Conservation (phyloP, 2,329 filamentous ascomycete genomes). For the Cytospora chrysosperma region DNA sequence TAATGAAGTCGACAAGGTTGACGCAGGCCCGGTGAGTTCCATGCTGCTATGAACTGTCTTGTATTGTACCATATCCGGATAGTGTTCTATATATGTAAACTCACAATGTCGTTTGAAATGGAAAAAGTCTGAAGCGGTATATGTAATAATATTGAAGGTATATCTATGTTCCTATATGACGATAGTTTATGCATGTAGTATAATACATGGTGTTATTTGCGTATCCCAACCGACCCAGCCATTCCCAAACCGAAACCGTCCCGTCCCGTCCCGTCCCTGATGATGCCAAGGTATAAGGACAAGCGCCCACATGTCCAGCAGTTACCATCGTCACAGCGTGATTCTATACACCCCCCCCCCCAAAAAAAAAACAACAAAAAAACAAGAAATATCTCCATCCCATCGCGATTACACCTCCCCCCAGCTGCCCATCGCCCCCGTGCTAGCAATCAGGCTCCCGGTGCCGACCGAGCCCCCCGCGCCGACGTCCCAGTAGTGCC, state of each 20-base stretch:
- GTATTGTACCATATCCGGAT: too few relatives aligned
- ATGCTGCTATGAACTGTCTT: too few relatives aligned
- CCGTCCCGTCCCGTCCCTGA: not conserved
- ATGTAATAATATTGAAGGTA: slow-evolving; percentile 9
- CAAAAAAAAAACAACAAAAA: too few relatives aligned
- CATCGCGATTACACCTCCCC: slow-evolving; percentile 70
- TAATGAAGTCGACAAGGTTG: too few relatives aligned
- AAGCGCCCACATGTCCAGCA: not conserved
- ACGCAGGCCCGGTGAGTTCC: too few relatives aligned
- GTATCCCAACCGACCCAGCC: not conserved
- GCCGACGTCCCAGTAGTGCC: slow-evolving; percentile 92
- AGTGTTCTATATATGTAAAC: too few relatives aligned
- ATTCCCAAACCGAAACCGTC: not conserved
- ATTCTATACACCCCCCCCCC: not conserved
- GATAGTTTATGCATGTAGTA: not conserved
- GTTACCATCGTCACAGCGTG: slow-evolving; percentile 1
- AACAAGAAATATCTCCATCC: too few relatives aligned
- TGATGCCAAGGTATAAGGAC: not conserved
- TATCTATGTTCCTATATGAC: slow-evolving; percentile 13
- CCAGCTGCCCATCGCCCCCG: slow-evolving; percentile 73
- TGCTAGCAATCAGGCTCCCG: slow-evolving; percentile 66
- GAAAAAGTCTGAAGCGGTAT: too few relatives aligned
- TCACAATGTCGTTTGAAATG: too few relatives aligned
- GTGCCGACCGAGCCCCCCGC: slow-evolving; percentile 66
- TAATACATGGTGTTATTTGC: not conserved